Conservation (phyloP, 2,329 filamentous ascomycete genomes). For the Scleromitrula shiraiana region DNA sequence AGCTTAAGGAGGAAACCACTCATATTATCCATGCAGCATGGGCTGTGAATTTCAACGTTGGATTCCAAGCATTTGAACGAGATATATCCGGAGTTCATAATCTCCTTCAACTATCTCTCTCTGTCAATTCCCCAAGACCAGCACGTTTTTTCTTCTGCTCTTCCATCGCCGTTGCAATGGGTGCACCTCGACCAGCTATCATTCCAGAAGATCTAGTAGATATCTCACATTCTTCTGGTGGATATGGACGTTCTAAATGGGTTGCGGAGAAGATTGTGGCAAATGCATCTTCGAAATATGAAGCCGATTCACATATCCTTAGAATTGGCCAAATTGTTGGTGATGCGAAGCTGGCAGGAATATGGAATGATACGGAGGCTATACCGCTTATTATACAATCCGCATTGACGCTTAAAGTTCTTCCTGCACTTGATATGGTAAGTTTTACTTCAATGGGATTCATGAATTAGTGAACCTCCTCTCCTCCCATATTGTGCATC, state of each 20-base stretch:
- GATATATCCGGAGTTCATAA: slow-evolving; percentile 36
- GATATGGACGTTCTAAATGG: slow-evolving; percentile 41
- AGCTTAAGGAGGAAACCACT: slow-evolving; percentile 30
- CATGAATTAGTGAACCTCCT: neutral
- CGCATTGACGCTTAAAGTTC: slow-evolving; percentile 35
- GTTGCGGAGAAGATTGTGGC: slow-evolving; percentile 39
- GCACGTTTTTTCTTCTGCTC: slow-evolving; percentile 33
- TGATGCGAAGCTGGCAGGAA: slow-evolving; percentile 35
- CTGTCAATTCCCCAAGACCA: slow-evolving; percentile 22
- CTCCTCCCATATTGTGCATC: slow-evolving; percentile 7
- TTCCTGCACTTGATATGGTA: slow-evolving; percentile 33
- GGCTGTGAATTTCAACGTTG: slow-evolving; percentile 49
- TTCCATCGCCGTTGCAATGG: slow-evolving; percentile 29
- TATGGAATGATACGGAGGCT: slow-evolving; percentile 44
- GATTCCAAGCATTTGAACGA: slow-evolving; percentile 39
- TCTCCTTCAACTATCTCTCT: slow-evolving; percentile 33
- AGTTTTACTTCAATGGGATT: too few species aligned
- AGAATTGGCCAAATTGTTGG: slow-evolving; percentile 44
- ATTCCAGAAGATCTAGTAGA: slow-evolving; percentile 31
- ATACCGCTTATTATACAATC: slow-evolving; percentile 44
- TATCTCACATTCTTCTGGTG: slow-evolving; percentile 33
- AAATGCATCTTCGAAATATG: slow-evolving; percentile 26
- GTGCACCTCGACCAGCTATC: slow-evolving; percentile 20
- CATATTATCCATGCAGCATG: slow-evolving; percentile 44
- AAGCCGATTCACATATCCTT: slow-evolving; percentile 31